Evolutionary conservation across 2,329 filamentous ascomycete genomes (phyloP), one percentile per base, ranked within the genome.

Genomic region (Stemphylium vesicarium): DNA sequence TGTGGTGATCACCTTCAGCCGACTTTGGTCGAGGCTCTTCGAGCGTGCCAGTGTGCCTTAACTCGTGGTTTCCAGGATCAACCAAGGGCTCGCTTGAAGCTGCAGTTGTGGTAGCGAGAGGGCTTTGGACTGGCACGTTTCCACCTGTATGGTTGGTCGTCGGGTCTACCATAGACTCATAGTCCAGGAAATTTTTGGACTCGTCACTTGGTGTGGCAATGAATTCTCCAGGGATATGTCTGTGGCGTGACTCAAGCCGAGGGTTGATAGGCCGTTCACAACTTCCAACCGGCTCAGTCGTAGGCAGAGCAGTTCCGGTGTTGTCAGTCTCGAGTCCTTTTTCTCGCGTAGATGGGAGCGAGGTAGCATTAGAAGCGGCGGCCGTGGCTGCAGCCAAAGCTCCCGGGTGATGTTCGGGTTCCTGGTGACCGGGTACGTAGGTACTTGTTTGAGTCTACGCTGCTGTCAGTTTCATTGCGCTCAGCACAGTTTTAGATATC

Each of bases 211-310:
- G 69, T 2, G 72, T 74, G 2, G 67, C 60, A n/a, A 61, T 62
- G 2, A 68, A 75, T 16, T 67, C 71, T 15, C 74, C 73, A 11
- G 74, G 72, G 32, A 75, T 62, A 39, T 74, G 72, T 8, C 70
- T 60, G 29, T 62, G 60, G 24, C 59, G 62, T 8, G 77, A 75
- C 46, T 76, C 76, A 15, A 75, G 65, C 13, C 62, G 49, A 9
- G 52, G 49, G 60, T 68, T 49, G 58, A 75, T 20, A 10, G 64
- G 65, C 8, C 60, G 50, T 9, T 56, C 59, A 26, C 35, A 15
- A 16, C 37, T 22, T 16, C 40, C 15, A 37, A 44, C 32, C 12
- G 38, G 29, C 11, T 39, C 43, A 35, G 37, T 33, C 7, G 40
- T 53, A 4, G 48, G 40, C 33, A 39, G 22, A 22, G 35, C 29